Evolutionary conservation across 345 rosid genomes (phyloP).

Genomic region (Euclidium syriacum): DNA sequence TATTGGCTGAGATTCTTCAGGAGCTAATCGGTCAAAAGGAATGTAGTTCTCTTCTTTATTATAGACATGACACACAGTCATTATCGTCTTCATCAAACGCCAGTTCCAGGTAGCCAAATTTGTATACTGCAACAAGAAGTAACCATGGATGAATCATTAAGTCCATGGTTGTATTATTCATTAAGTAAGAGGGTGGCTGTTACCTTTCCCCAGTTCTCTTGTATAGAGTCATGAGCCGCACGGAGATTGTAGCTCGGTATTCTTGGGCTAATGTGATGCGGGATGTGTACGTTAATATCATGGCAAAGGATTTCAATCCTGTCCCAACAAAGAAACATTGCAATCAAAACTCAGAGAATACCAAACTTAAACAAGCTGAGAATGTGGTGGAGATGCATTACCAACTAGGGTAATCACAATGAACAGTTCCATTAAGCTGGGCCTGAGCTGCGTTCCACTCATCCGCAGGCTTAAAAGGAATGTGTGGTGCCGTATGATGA

Average conservation of each 20-base stretch:
- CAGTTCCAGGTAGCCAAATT: conserved; percentile 86
- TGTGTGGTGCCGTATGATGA: conserved; percentile 94
- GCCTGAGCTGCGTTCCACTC: conserved; percentile 95
- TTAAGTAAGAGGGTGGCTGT: background rate
- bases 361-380: background rate
- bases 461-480: conserved; percentile 66
- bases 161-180: background rate
- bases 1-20: conserved; percentile 64
- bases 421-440: conserved; percentile 88
- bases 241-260: conserved; percentile 86
- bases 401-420: conserved; percentile 89
- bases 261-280: conserved; percentile 73
- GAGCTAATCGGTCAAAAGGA: conserved; percentile 65
- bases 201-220: conserved; percentile 95
- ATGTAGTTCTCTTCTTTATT: conserved; percentile 59
- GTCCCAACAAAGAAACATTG: conserved; percentile 24
- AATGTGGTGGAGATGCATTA: conserved; percentile 28
- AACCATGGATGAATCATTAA: background rate
- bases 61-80: conserved; percentile 87
- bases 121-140: conserved; percentile 52
- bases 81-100: conserved; percentile 91
- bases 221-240: conserved; percentile 68
- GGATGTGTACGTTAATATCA: conserved; percentile 77
- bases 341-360: background rate
- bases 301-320: conserved; percentile 95